phyloP scores from a whole-genome alignment of 106 monocot species.

The Gastrodia elata region DNA sequence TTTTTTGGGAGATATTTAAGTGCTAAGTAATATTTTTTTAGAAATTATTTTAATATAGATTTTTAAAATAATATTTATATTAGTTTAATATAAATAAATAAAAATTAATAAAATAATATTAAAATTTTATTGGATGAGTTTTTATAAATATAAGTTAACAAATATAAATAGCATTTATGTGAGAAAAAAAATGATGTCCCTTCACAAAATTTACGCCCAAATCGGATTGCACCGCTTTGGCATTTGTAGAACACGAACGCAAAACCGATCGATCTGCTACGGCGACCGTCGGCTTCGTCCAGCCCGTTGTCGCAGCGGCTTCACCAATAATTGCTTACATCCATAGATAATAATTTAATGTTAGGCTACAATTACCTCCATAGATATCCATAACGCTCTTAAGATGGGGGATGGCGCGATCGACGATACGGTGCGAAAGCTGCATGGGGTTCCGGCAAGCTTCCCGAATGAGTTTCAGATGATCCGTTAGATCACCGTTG shows the following conservation, averaged over 20 bases:
- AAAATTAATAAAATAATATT: neutral
- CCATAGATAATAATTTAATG: neutral
- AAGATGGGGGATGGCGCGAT: constrained; percentile 28
- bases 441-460: constrained; percentile 36
- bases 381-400: constrained; percentile 9
- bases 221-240: neutral
- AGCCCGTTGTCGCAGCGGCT: no score
- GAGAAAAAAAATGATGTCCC: neutral
- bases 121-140: neutral
- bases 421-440: constrained; percentile 29
- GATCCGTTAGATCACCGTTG: constrained; percentile 25
- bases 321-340: no score
- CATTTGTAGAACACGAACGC: no score
- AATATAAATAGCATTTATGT: neutral
- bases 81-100: neutral
- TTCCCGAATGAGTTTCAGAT: constrained; percentile 5
- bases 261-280: no score
- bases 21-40: neutral
- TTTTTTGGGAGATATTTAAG: no score
- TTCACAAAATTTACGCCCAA: neutral
- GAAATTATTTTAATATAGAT: neutral
- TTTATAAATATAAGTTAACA: neutral
- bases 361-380: constrained; percentile 16
- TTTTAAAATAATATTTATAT: neutral
- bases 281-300: no score